A percentile compares a stretch with the other conserved stretches of the same genome.
Conservation (phyloP, 768 basidiomycete genomes). For the Phylloporus sp. region DNA sequence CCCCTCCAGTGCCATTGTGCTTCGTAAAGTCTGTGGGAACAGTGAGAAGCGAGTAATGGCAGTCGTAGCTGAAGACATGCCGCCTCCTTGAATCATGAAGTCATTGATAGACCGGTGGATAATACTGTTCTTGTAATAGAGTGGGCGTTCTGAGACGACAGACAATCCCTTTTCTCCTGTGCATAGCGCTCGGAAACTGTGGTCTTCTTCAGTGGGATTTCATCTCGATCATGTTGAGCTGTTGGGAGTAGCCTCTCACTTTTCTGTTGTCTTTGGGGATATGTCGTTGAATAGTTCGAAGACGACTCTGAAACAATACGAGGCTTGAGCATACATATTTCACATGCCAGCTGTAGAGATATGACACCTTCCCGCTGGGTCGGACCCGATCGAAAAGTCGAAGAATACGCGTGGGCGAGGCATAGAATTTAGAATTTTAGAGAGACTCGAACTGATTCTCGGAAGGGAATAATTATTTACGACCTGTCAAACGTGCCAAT, state of each 20-base stretch:
- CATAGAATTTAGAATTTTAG: too few relatives aligned
- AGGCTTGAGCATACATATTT: too few relatives aligned
- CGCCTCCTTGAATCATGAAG: conserved; percentile 82
- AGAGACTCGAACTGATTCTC: background rate
- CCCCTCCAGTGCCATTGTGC: conserved; percentile 74
- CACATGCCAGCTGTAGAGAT: background rate
- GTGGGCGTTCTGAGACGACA: conserved; percentile 51
- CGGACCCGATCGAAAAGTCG: conserved; percentile 51
- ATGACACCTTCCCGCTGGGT: conserved; percentile 51
- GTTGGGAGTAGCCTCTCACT: conserved; percentile 45
- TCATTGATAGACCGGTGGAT: conserved; percentile 74
- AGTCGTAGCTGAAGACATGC: conserved; percentile 32
- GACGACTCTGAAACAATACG: conserved; percentile 44
- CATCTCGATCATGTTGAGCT: background rate
- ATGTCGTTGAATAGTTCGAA: conserved; percentile 73
- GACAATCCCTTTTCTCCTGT: conserved; percentile 84
- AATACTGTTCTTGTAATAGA: conserved; percentile 78
- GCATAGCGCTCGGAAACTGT: conserved; percentile 78
- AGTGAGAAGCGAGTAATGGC: background rate
- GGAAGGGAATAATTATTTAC: conserved; percentile 10
- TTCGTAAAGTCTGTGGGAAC: conserved; percentile 63
- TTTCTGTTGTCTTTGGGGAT: conserved; percentile 74
- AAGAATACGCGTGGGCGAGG: conserved; percentile 61
- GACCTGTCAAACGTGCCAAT: background rate
- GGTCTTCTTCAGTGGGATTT: conserved; percentile 8